Percentiles rank a stretch among this genome's conserved stretches.
Conservation (phyloP, 208 protist genomes). For the Acanthamoeba sp. region DNA sequence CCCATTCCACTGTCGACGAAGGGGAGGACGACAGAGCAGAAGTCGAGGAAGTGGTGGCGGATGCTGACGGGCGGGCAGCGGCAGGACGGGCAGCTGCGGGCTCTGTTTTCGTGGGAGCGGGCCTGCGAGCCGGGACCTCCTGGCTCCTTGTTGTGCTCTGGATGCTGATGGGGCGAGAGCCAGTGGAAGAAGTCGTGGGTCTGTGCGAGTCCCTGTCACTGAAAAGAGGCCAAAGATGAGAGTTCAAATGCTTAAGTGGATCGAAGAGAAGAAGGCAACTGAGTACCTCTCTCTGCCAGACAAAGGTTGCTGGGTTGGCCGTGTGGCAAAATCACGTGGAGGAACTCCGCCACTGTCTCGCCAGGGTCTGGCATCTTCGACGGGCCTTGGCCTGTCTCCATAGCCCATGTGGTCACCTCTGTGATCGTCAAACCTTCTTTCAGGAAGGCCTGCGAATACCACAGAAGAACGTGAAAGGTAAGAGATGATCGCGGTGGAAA, state of each 20-base stretch:
- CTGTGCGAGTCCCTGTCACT: not conserved
- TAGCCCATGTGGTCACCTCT: not conserved
- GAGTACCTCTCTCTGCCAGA: conserved; percentile 6
- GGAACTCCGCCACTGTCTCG: not conserved
- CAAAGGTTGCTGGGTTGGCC: not conserved
- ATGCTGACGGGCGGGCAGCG: not conserved
- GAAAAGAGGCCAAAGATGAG: not conserved
- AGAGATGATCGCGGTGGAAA: too few relatives aligned
- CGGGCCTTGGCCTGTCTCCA: not conserved
- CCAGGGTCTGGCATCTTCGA: not conserved
- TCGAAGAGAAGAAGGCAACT: too few relatives aligned
- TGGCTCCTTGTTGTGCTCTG: too few relatives aligned
- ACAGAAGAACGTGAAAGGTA: too few relatives aligned
- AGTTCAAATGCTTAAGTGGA: too few relatives aligned
- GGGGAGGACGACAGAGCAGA: not conserved
- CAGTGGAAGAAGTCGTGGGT: too few relatives aligned
- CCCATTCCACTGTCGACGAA: conserved; percentile 2
- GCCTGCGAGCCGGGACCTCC: too few relatives aligned
- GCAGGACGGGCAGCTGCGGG: not conserved
- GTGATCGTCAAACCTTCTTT: conserved; percentile 39
- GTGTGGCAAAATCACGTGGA: not conserved
- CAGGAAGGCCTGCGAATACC: not conserved
- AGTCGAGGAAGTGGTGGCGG: not conserved
- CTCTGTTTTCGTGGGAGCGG: not conserved
- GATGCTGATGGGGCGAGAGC: not conserved